phyloP scores from a whole-genome alignment of 352 stramenopile species.

The Globisporangium mamillatum region DNA sequence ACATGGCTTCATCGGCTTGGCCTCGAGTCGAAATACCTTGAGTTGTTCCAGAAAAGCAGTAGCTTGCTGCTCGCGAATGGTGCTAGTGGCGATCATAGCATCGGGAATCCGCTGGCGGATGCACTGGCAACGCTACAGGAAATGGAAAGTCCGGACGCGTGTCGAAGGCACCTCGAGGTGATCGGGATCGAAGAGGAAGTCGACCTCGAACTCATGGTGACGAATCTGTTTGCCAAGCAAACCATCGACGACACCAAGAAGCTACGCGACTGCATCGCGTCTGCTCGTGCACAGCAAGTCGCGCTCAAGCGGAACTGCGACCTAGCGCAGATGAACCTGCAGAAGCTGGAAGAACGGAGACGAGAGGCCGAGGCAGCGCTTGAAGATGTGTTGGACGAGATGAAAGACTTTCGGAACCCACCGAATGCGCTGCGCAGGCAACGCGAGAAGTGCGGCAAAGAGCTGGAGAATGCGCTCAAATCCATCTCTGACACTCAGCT shows the following conservation, averaged over 20 bases:
- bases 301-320: conserved; percentile 32
- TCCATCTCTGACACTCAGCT: conserved; percentile 17
- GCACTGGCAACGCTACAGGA: conserved; percentile 25
- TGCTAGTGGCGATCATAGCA: no score
- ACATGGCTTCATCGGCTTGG: conserved; percentile 64
- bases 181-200: conserved; percentile 40
- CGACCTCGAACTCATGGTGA: conserved; percentile 51
- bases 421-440: conserved; percentile 45
- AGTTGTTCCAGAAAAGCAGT: conserved; percentile 39
- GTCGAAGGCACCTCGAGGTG: conserved; percentile 21
- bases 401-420: conserved; percentile 59
- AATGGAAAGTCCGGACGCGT: conserved; percentile 12
- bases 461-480: conserved; percentile 30
- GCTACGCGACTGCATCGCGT: conserved; percentile 21
- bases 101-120: not conserved
- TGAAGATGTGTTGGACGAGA: conserved; percentile 42
- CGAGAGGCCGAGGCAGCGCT: conserved; percentile 27
- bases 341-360: conserved; percentile 19
- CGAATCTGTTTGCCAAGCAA: conserved; percentile 45
- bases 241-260: conserved; percentile 31
- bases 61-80: conserved; percentile 13
- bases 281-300: not conserved
- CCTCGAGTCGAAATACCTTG: conserved; percentile 42
- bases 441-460: conserved; percentile 25
- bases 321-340: conserved; percentile 32